These are phyloP conservation scores for Miscanthus sacchariflorus DNA, from an alignment of 202 grass and related monocot genomes.

Conservation along the genomic window DNA sequence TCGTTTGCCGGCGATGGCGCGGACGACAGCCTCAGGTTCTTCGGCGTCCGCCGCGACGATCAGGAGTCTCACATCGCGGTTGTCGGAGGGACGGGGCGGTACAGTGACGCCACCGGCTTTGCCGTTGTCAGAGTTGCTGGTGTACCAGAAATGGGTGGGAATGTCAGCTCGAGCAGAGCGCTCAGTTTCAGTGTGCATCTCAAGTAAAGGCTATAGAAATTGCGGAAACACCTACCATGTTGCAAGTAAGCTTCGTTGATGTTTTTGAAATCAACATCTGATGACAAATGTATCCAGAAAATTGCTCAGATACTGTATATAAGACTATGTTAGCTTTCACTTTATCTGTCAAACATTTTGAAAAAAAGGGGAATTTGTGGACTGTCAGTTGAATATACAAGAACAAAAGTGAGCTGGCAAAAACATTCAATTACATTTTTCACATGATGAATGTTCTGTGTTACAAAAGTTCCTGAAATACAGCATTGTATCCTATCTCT, in stretches of 20 bases:
- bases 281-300: neutral
- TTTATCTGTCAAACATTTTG: neutral
- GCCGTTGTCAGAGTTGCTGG: constrained; percentile 44
- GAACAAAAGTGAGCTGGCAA: neutral
- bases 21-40: constrained; percentile 75
- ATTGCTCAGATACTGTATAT: neutral
- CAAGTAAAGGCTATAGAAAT: constrained; percentile 40
- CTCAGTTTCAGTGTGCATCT: constrained; percentile 72
- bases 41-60: constrained; percentile 51
- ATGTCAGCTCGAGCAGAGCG: constrained; percentile 28
- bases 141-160: neutral
- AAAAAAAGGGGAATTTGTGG: neutral
- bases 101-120: constrained; percentile 55
- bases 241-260: neutral
- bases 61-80: constrained; percentile 70
- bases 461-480: constrained; percentile 49
- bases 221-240: neutral
- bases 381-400: neutral
- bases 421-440: constrained; percentile 40
- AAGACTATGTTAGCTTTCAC: neutral
- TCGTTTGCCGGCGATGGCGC: constrained; percentile 44
- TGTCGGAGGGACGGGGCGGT: constrained; percentile 75
- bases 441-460: constrained; percentile 33
- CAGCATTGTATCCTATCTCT: constrained; percentile 34
- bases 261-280: neutral